These are phyloP conservation scores for Talaromyces liani DNA, from an alignment of 495 filamentous ascomycete species.

Conservation along the genomic window DNA sequence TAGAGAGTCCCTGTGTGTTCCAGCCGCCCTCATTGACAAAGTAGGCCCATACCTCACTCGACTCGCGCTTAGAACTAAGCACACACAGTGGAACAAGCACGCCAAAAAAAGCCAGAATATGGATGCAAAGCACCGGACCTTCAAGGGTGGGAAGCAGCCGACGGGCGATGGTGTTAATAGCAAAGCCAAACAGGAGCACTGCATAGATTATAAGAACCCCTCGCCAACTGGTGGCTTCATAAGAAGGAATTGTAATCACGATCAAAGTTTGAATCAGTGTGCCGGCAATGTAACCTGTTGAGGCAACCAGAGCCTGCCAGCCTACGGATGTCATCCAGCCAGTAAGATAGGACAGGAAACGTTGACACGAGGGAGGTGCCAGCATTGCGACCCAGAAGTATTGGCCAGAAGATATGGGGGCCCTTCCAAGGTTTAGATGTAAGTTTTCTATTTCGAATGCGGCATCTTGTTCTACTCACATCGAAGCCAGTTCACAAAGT, in stretches of 20 bases:
- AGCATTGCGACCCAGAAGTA: neutral
- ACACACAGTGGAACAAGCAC: slow-evolving; percentile 42
- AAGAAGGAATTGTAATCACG: neutral
- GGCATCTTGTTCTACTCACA: slow-evolving; percentile 19
- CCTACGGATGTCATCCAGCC: neutral
- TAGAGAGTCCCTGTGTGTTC: slow-evolving; percentile 33
- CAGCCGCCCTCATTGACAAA: slow-evolving; percentile 41
- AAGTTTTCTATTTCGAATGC: neutral
- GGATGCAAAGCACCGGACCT: slow-evolving; percentile 35
- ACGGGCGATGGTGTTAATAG: slow-evolving; percentile 29
- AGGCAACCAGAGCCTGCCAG: neutral
- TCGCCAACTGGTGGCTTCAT: neutral
- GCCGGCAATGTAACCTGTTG: neutral
- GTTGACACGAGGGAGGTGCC: too few species aligned
- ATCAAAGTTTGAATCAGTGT: neutral
- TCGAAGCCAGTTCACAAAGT: slow-evolving; percentile 29
- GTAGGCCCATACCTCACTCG: slow-evolving; percentile 35
- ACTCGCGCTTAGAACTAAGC: slow-evolving; percentile 30
- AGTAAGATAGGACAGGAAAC: neutral
- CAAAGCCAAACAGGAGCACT: neutral
- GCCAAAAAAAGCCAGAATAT: slow-evolving; percentile 44
- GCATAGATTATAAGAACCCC: neutral
- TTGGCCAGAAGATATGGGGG: neutral
- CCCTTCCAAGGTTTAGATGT: neutral
- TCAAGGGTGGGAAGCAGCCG: slow-evolving; percentile 37